phyloP scores from a whole-genome alignment of 495 filamentous ascomycete species.

The Penicillium desertorum region DNA sequence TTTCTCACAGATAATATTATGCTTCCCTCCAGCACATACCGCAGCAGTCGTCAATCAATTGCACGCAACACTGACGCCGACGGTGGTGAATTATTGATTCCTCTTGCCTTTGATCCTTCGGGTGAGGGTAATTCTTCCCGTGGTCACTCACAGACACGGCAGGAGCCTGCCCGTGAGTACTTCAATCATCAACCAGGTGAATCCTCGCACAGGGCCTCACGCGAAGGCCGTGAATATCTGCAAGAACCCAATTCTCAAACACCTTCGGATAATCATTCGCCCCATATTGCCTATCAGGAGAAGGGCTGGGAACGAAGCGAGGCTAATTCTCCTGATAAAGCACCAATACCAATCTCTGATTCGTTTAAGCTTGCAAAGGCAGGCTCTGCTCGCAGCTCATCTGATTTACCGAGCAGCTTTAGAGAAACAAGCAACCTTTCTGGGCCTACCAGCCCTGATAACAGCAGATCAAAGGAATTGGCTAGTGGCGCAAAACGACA shows the following conservation, averaged over 20 bases:
- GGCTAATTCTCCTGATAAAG: constrained; percentile 49
- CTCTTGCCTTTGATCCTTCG: constrained; percentile 84
- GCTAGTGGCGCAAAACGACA: constrained; percentile 9
- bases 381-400: constrained; percentile 63
- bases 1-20: constrained; percentile 54
- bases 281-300: constrained; percentile 91
- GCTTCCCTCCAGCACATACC: constrained; percentile 73
- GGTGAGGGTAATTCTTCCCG: constrained; percentile 52
- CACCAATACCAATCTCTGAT: constrained; percentile 60
- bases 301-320: constrained; percentile 64
- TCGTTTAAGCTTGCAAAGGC: constrained; percentile 60
- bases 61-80: constrained; percentile 61
- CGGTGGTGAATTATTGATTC: constrained; percentile 79
- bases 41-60: constrained; percentile 71
- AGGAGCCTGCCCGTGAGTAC: constrained; percentile 39
- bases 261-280: constrained; percentile 52
- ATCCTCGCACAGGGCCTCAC: constrained; percentile 22
- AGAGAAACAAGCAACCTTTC: constrained; percentile 38
- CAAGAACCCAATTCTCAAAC: constrained; percentile 20
- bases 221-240: constrained; percentile 20
- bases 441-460: constrained; percentile 36
- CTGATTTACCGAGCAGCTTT: constrained; percentile 41
- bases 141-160: constrained; percentile 26
- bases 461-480: constrained; percentile 26
- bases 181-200: constrained; percentile 24